These are phyloP conservation scores for Boletus semigastroideus DNA, from an alignment of 1,284 basidiomycete species.

Conservation along the genomic window DNA sequence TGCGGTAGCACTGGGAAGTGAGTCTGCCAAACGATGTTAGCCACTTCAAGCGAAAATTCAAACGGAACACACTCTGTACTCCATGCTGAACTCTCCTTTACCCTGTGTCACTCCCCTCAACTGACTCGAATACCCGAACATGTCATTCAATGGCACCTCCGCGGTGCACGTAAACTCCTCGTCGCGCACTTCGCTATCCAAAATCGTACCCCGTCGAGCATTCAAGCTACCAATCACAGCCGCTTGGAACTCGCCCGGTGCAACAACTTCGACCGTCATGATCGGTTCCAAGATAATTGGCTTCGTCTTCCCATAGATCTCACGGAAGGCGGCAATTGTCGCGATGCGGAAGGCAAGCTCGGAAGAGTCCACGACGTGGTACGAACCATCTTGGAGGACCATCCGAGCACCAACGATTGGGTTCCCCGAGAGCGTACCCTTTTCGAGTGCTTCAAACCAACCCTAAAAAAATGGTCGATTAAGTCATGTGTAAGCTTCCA, in stretches of 20 bases:
- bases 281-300: slow-evolving; percentile 94
- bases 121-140: slow-evolving; percentile 97
- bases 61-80: slow-evolving; percentile 72
- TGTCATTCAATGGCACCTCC: slow-evolving; percentile 95
- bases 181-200: slow-evolving; percentile 95
- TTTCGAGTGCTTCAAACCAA: slow-evolving; percentile 93
- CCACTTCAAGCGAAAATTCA: neutral
- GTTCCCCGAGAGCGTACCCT: slow-evolving; percentile 90
- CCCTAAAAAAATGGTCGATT: slow-evolving; percentile 54
- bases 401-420: slow-evolving; percentile 85
- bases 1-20: slow-evolving; percentile 89
- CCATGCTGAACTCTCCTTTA: slow-evolving; percentile 96
- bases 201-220: slow-evolving; percentile 90
- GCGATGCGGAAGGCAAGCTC: slow-evolving; percentile 95
- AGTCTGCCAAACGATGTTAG: slow-evolving; percentile 40
- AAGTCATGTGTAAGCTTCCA: neutral
- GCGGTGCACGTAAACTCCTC: slow-evolving; percentile 94
- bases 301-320: slow-evolving; percentile 77
- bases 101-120: slow-evolving; percentile 94
- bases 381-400: slow-evolving; percentile 89
- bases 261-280: slow-evolving; percentile 98
- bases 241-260: slow-evolving; percentile 97
- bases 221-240: slow-evolving; percentile 94
- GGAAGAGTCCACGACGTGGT: slow-evolving; percentile 96
- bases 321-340: slow-evolving; percentile 90